Evolutionary conservation across 2,329 filamentous ascomycete species (phyloP).

Genomic region (Camillea tinctor): DNA sequence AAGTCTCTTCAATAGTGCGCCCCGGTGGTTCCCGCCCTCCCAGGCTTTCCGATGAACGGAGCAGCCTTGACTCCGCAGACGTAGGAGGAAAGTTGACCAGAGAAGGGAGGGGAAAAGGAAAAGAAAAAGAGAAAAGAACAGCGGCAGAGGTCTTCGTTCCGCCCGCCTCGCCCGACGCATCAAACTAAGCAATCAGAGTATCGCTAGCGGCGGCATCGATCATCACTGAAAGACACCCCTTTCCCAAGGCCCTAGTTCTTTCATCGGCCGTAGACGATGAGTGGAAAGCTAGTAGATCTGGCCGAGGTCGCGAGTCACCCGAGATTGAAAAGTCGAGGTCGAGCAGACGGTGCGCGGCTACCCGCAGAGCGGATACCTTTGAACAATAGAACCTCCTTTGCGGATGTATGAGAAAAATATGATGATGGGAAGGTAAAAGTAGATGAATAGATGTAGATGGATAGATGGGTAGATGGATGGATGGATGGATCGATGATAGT

Average conservation of each 20-base stretch:
- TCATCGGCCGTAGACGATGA: background rate
- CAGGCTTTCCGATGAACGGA: background rate
- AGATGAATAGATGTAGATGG: too few species aligned
- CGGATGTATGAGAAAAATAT: background rate
- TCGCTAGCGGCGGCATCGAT: background rate
- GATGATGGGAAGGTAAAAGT: too few species aligned
- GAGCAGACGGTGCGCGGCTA: background rate
- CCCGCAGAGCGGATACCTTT: background rate
- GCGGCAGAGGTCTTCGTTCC: background rate
- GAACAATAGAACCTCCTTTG: background rate
- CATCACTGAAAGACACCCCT: background rate
- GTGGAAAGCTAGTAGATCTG: background rate
- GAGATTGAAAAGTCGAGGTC: background rate
- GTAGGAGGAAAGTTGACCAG: background rate
- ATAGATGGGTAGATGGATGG: too few species aligned
- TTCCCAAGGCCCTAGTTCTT: background rate
- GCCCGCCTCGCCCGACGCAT: background rate
- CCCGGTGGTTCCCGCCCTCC: background rate
- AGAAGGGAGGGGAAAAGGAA: background rate
- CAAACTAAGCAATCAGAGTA: background rate
- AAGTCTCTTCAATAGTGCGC: background rate
- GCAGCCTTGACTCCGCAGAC: background rate
- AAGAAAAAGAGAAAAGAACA: background rate
- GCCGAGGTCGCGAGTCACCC: background rate
- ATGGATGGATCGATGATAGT: too few species aligned